Evolutionary conservation across 2,329 filamentous ascomycete genomes (phyloP).

Genomic region (Lithohypha guttulata): DNA sequence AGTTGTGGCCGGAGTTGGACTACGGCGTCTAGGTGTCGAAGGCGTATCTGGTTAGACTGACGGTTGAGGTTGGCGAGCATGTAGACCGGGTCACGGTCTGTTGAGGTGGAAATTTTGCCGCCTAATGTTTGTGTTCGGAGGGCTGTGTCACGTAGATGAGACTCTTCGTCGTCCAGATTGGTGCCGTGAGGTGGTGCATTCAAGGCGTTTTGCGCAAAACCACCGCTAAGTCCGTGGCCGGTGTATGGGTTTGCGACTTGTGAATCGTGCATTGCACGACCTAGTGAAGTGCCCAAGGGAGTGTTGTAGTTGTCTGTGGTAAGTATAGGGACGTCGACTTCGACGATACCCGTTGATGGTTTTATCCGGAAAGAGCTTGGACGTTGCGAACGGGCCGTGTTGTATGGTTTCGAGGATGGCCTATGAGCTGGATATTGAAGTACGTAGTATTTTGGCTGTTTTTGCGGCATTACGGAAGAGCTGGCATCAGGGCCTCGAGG

Average conservation of each 20-base stretch:
- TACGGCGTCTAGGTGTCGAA: constrained; percentile 71
- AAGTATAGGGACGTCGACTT: constrained; percentile 81
- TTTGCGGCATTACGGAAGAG: too few species aligned
- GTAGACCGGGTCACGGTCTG: constrained; percentile 62
- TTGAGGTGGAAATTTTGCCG: constrained; percentile 61
- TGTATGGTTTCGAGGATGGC: constrained; percentile 52
- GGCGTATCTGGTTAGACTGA: constrained; percentile 20
- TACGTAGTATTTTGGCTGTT: constrained; percentile 52
- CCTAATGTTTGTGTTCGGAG: constrained; percentile 74
- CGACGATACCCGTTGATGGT: constrained; percentile 67
- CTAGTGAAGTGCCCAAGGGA: constrained; percentile 72
- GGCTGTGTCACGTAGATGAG: constrained; percentile 57
- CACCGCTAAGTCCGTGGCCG: constrained; percentile 59
- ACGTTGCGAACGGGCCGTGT: constrained; percentile 42
- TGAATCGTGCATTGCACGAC: constrained; percentile 56
- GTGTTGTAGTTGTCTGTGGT: constrained; percentile 67
- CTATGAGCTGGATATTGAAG: constrained; percentile 79
- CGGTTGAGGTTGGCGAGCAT: constrained; percentile 80
- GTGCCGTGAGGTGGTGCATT: constrained; percentile 19
- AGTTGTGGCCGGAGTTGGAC: constrained; percentile 86
- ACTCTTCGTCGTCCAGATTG: constrained; percentile 30
- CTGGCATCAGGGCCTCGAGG: too few species aligned
- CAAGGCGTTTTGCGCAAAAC: constrained; percentile 60
- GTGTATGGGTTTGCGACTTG: constrained; percentile 48
- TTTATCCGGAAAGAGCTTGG: constrained; percentile 75